A percentile compares a stretch with the other conserved stretches of the same genome.
Conservation (phyloP, 768 basidiomycete species). For the Podaxis sp. region DNA sequence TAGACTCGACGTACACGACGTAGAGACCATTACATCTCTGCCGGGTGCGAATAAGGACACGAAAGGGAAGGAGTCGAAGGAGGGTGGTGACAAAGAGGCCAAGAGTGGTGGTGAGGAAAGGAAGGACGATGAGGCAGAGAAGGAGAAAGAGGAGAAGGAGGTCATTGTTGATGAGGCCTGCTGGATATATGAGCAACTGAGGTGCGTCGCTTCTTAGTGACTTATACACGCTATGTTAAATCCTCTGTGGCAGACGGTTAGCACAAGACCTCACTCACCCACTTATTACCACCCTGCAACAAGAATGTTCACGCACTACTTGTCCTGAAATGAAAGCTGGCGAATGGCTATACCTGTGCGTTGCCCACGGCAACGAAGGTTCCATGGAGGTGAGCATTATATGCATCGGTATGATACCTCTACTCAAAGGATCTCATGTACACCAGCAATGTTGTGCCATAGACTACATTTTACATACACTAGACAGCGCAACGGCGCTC, state of each 20-base stretch:
- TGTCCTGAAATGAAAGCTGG: constrained; percentile 99
- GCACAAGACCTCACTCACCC: constrained; percentile 87
- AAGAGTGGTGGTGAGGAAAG: constrained; percentile 9
- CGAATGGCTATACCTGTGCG: constrained; percentile 96
- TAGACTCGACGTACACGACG: constrained; percentile 83
- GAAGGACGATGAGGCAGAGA: constrained; percentile 19
- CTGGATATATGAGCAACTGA: constrained; percentile 72
- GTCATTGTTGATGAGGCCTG: constrained; percentile 75
- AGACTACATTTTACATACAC: constrained; percentile 90
- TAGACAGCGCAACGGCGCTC: constrained; percentile 91
- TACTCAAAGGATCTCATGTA: background rate
- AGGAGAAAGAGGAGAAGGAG: constrained; percentile 35
- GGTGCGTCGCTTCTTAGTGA: constrained; percentile 28
- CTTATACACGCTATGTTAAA: background rate
- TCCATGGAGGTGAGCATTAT: constrained; percentile 69
- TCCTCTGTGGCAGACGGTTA: constrained; percentile 60
- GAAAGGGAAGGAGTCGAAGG: constrained; percentile 18
- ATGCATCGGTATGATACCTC: background rate
- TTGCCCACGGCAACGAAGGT: constrained; percentile 88
- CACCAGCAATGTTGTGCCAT: constrained; percentile 92
- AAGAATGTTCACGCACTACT: constrained; percentile 79
- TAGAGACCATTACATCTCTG: constrained; percentile 74
- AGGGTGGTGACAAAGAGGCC: constrained; percentile 19
- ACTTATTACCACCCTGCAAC: constrained; percentile 79
- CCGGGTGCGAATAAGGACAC: constrained; percentile 50